Evolutionary conservation across 345 rosid species (phyloP).

Genomic region (Turnera subulata): DNA sequence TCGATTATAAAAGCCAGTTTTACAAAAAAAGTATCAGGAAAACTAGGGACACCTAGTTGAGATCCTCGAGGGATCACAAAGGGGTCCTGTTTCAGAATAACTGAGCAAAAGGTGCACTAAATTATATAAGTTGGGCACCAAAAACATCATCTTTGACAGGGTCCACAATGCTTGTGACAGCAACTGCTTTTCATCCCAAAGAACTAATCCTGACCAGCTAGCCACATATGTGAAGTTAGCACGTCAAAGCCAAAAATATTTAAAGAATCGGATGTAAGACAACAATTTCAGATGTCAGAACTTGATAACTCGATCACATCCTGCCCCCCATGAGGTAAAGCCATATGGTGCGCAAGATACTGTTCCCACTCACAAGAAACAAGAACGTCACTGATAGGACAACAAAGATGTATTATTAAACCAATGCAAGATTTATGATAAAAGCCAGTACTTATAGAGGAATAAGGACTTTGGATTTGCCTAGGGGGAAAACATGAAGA

Average conservation of each 20-base stretch:
- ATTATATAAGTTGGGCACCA: slow-evolving; percentile 13
- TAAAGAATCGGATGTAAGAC: neutral
- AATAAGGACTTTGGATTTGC: no score
- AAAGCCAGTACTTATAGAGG: no score
- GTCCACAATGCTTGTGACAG: slow-evolving; percentile 21
- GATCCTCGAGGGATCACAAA: no score
- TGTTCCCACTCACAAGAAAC: neutral
- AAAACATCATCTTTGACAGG: slow-evolving; percentile 18
- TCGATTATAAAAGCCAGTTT: no score
- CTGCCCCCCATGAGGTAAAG: no score
- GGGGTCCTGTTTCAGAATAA: neutral
- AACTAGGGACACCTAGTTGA: no score
- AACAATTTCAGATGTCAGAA: neutral
- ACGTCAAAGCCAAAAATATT: neutral
- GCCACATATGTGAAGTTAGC: slow-evolving; percentile 23
- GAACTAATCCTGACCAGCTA: slow-evolving; percentile 31
- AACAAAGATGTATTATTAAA: neutral
- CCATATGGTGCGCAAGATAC: no score
- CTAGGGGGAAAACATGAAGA: no score
- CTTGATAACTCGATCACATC: neutral
- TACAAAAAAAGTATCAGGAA: no score
- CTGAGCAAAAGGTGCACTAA: neutral
- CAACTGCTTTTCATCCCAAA: slow-evolving; percentile 21
- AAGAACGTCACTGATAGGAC: neutral
- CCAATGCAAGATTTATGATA: neutral